Percentiles rank a stretch among this genome's conserved stretches.
Conservation (phyloP, 176 grass and related monocot genomes). For the Neostapfia colusana region DNA sequence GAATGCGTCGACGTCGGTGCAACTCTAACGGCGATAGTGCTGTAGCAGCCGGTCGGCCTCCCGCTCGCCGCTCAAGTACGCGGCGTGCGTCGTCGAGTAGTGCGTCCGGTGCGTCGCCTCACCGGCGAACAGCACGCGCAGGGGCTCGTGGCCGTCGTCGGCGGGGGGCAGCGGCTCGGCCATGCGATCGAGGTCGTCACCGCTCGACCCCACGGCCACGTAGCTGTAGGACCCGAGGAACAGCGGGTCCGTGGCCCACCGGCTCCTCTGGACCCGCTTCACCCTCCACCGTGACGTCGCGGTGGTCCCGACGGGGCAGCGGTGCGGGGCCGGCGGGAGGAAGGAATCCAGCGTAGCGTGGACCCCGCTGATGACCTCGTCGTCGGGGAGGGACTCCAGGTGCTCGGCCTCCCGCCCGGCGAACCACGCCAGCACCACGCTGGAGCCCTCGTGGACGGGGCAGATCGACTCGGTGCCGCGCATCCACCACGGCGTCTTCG, state of each 20-base stretch:
- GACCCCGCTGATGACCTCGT: constrained; percentile 52
- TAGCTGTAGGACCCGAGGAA: constrained; percentile 93
- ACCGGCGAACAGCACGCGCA: constrained; percentile 71
- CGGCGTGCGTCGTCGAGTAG: constrained; percentile 86
- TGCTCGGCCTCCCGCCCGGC: constrained; percentile 70
- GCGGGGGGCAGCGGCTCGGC: constrained; percentile 64
- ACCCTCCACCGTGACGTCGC: constrained; percentile 42
- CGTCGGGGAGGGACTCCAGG: constrained; percentile 72
- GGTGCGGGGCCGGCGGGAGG: constrained; percentile 6
- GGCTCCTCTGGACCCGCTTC: constrained; percentile 54
- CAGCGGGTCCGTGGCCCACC: constrained; percentile 68
- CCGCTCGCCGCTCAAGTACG: constrained; percentile 75
- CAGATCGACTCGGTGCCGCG: constrained; percentile 66
- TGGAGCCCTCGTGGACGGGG: constrained; percentile 59
- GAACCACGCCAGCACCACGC: constrained; percentile 74
- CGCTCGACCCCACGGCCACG: constrained; percentile 75
- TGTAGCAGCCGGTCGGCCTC: constrained; percentile 72
- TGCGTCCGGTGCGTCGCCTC: constrained; percentile 89
- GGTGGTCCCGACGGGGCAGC: neutral
- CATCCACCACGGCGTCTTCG: constrained; percentile 76
- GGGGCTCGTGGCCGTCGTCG: constrained; percentile 9
- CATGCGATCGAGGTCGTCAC: constrained; percentile 71
- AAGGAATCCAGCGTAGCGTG: constrained; percentile 55
- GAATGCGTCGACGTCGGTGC: neutral
- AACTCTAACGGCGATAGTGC: constrained; percentile 30